Base-by-base conservation (phyloP, 129 eudicot species). In the Tanacetum coccineum region DNA sequence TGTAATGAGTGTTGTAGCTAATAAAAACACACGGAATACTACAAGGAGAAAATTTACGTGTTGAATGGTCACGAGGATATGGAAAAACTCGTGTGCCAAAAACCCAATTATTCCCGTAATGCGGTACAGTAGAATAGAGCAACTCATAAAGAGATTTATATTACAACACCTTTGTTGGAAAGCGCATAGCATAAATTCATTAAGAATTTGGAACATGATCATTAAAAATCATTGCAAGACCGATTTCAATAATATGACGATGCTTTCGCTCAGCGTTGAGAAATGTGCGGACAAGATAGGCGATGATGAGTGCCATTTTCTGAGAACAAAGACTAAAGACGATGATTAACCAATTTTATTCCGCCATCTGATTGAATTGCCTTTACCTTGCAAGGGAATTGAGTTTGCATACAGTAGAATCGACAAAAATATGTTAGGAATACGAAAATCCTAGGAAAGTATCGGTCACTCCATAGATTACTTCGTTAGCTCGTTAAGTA, bases 151-250 rank as follows among this genome's bases (percentile, higher is more conserved):
- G 25, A 11, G 48, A 44, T 3, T 44, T 44, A 3, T 7, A 1
- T 6, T 3, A 1, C 48, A 44, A 44, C 1, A 44, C 48, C 9
- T 6, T 11, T 6, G 48, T 6, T 2, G 25, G 25, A 1, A 22
- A 22, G 2, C 25, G n/a, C n/a, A n/a, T n/a, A n/a, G 55, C n/a
- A n/a, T 50, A 10, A 50, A 9, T n/a, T 9, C n/a, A 53, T 53
- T 0, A 55, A 55, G 61, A 18, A 1, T 30, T 6, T 6, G 61
- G 28, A 21, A 21, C 9, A 55, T 21, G 28, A 6, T 30, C 61
- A 55, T 55, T 55, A 7, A 55, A 55, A 30, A 55, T 55, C 61
- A 55, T 55, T 3, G 61, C 61, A 55, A 55, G 61, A 4, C 61
- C 61, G 8, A 20, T 55, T 55, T 55, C 61, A 9, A 20, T 10